phyloP scores from a whole-genome alignment of 2,329 filamentous ascomycete species.

The Fusarium miscanthi region DNA sequence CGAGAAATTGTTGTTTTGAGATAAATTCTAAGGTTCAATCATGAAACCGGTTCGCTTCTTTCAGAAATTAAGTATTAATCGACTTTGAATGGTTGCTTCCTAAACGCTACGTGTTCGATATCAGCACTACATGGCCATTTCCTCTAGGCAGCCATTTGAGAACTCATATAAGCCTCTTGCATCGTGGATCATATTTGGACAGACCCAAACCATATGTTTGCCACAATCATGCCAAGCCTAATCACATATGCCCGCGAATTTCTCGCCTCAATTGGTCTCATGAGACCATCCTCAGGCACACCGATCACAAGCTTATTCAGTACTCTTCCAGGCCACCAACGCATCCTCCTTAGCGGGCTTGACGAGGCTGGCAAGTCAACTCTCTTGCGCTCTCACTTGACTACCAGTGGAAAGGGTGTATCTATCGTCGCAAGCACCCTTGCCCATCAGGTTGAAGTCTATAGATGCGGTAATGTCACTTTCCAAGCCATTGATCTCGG shows the following conservation, averaged over 20 bases:
- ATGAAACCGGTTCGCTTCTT: not conserved
- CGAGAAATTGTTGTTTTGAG: not conserved
- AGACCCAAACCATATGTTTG: fast-evolving
- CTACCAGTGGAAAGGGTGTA: not conserved
- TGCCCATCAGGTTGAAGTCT: not conserved
- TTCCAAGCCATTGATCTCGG: not conserved
- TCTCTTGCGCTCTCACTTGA: not conserved
- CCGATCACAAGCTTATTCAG: not conserved
- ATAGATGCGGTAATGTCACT: not conserved
- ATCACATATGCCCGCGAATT: not conserved
- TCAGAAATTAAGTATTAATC: fast-evolving
- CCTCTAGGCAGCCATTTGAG: not conserved
- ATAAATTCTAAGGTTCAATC: not conserved
- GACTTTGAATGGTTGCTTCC: fast-evolving
- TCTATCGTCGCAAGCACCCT: not conserved
- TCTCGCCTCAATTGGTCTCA: not conserved
- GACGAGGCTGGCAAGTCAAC: not conserved
- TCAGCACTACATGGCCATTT: not conserved
- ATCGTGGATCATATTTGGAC: not conserved
- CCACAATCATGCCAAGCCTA: not conserved
- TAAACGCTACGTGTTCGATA: not conserved
- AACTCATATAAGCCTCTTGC: not conserved
- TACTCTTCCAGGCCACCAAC: not conserved
- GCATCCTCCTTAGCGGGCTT: not conserved
- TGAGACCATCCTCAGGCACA: not conserved